A percentile compares a stretch with the other conserved stretches of the same genome.
Conservation (phyloP, 139 green algal genomes). For the Coccomyxa sp. region DNA sequence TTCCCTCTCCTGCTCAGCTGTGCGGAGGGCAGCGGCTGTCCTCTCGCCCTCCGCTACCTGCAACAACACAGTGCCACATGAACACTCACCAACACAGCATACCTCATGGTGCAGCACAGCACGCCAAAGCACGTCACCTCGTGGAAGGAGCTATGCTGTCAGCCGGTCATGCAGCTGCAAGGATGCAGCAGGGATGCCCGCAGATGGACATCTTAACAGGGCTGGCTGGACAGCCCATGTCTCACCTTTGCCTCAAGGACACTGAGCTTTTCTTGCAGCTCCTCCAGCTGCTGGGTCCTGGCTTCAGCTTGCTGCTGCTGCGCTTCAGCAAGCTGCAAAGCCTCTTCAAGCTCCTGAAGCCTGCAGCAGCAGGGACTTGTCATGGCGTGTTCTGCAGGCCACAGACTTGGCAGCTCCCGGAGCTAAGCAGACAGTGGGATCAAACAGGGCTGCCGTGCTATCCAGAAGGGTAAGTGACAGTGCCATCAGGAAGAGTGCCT, state of each 20-base stretch:
- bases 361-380: not conserved
- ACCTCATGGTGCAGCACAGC: too few species aligned
- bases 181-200: not conserved
- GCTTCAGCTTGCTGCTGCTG: not conserved
- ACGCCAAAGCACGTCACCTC: too few species aligned
- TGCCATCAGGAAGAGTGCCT: not conserved
- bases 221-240: not conserved
- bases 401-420: not conserved
- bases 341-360: conserved; percentile 11
- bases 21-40: not conserved
- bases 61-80: too few species aligned
- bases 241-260: not conserved
- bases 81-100: too few species aligned
- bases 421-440: not conserved
- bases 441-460: not conserved
- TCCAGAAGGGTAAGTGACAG: not conserved
- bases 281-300: not conserved
- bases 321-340: not conserved
- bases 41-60: not conserved
- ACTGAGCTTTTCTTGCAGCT: not conserved
- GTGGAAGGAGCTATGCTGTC: not conserved
- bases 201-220: not conserved
- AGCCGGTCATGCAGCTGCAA: not conserved
- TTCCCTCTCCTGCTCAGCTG: not conserved
- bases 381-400: not conserved